Evolutionary conservation across 108 stramenopile genomes (phyloP).

Genomic region (Conticribra guillardii): DNA sequence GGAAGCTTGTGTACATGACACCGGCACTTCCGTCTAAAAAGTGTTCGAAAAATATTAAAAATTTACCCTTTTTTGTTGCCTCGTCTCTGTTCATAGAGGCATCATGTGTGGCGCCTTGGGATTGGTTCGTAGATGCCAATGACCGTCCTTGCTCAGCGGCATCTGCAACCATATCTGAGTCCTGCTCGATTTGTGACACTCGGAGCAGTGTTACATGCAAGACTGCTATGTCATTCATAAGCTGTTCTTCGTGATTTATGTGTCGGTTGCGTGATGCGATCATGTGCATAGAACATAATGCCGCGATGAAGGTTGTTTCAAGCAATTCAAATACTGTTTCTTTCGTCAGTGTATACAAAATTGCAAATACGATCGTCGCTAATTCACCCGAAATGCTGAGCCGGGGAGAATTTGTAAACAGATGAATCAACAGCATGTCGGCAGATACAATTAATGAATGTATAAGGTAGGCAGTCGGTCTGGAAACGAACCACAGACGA

Average conservation of each 20-base stretch:
- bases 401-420: constrained; percentile 18
- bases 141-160: neutral
- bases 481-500: constrained; percentile 1
- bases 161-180: neutral
- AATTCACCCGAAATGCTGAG: constrained; percentile 22
- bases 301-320: constrained; percentile 47
- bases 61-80: neutral
- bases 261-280: constrained; percentile 30
- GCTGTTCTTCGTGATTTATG: constrained; percentile 18
- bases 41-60: constrained; percentile 35
- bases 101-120: neutral
- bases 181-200: neutral
- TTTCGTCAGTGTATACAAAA: constrained; percentile 28
- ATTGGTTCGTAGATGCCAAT: neutral
- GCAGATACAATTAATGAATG: constrained; percentile 38
- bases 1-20: constrained; percentile 47
- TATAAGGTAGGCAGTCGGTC: constrained; percentile 7
- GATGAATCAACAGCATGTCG: constrained; percentile 47
- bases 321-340: constrained; percentile 42
- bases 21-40: constrained; percentile 50
- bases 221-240: constrained; percentile 24
- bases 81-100: neutral
- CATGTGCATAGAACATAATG: constrained; percentile 38
- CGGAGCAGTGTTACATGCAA: constrained; percentile 23
- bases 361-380: constrained; percentile 10